Evolutionary conservation across 148 eudicot genomes (phyloP).

Genomic region (Polygonum maritimum): DNA sequence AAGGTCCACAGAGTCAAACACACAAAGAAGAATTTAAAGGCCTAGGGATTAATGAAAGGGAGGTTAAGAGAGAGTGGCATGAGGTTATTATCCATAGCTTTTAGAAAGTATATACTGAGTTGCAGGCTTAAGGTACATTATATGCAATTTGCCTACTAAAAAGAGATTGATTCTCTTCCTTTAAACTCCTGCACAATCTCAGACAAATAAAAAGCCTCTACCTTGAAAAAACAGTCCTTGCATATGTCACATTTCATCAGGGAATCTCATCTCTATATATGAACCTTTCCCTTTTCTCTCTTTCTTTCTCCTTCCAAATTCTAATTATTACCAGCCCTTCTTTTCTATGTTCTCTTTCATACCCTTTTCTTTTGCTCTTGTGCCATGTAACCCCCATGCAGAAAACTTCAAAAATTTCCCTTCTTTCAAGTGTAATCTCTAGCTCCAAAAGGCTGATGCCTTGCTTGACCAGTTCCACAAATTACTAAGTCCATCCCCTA

Average conservation of each 20-base stretch:
- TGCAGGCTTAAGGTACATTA: slow-evolving; percentile 14
- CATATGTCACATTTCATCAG: slow-evolving; percentile 48
- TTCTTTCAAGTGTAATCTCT: background rate
- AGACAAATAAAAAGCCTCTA: background rate
- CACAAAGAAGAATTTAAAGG: background rate
- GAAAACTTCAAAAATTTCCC: slow-evolving; percentile 10
- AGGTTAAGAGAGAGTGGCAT: slow-evolving; percentile 1
- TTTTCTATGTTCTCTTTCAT: slow-evolving; percentile 19
- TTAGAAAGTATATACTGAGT: slow-evolving; percentile 8
- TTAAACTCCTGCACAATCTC: background rate
- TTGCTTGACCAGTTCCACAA: slow-evolving; percentile 14
- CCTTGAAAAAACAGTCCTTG: slow-evolving; percentile 16
- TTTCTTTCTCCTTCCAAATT: slow-evolving; percentile 32
- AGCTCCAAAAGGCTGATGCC: slow-evolving; percentile 8
- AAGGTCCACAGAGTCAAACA: background rate
- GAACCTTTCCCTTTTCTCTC: slow-evolving; percentile 25
- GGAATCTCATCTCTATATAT: slow-evolving; percentile 51
- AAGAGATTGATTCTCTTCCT: slow-evolving; percentile 3
- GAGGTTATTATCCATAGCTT: slow-evolving; percentile 11
- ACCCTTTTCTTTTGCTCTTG: slow-evolving; percentile 21
- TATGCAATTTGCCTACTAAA: slow-evolving; percentile 10
- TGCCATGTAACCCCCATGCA: slow-evolving; percentile 26
- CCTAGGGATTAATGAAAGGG: slow-evolving; percentile 11
- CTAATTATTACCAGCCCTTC: slow-evolving; percentile 43
- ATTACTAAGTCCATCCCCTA: slow-evolving; percentile 7